Evolutionary conservation across 2,329 filamentous ascomycete genomes (phyloP).

Genomic region (Geosmithia putterillii): DNA sequence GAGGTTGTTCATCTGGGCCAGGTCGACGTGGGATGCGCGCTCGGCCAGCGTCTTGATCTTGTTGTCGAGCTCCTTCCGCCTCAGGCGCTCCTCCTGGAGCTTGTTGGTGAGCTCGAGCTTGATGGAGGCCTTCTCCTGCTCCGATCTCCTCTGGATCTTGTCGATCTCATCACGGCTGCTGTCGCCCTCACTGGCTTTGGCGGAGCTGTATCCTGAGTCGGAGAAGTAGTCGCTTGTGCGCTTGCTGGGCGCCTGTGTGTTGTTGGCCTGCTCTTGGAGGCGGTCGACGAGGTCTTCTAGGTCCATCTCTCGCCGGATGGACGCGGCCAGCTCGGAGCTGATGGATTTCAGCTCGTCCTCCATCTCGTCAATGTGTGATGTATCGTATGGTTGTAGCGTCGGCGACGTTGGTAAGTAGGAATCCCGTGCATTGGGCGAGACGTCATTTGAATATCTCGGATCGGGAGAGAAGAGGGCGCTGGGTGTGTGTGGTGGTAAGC

Average conservation of each 20-base stretch:
- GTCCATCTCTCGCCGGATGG: conserved; percentile 92
- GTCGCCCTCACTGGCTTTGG: conserved; percentile 60
- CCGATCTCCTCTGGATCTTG: conserved; percentile 66
- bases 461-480: conserved; percentile 17
- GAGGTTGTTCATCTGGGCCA: conserved; percentile 40
- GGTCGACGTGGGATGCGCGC: conserved; percentile 53
- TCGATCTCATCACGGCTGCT: conserved; percentile 62
- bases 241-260: conserved; percentile 45
- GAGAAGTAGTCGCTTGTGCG: conserved; percentile 97
- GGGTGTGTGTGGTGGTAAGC: conserved; percentile 13
- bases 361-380: conserved; percentile 64
- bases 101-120: conserved; percentile 76
- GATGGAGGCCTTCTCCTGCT: conserved; percentile 83
- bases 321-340: conserved; percentile 81
- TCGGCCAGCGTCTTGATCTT: conserved; percentile 77
- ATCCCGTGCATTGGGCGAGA: conserved; percentile 31
- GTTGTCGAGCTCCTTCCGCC: conserved; percentile 64
- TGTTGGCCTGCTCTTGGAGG: conserved; percentile 63
- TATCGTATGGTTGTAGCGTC: conserved; percentile 17
- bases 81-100: conserved; percentile 73
- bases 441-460: conserved; percentile 26
- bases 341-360: conserved; percentile 92
- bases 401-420: conserved; percentile 38
- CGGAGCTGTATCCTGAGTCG: conserved; percentile 81
- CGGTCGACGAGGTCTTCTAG: conserved; percentile 87